phyloP scores from a whole-genome alignment of 2,329 filamentous ascomycete species.

The Dactylellina parvicollis region DNA sequence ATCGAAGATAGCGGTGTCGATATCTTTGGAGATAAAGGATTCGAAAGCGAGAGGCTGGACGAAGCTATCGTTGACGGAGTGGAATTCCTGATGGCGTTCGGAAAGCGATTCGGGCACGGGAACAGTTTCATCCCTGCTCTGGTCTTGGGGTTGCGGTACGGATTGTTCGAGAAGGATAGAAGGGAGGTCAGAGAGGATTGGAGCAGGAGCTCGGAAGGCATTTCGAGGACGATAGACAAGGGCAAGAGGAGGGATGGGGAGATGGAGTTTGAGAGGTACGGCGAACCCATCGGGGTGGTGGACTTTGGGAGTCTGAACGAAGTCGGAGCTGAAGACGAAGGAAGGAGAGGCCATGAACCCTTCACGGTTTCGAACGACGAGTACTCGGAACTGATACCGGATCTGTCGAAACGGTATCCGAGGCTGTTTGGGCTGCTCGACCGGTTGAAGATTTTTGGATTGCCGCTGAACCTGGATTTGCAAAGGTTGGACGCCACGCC shows the following conservation, averaged over 20 bases:
- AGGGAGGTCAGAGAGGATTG: background rate
- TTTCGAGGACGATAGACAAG: background rate
- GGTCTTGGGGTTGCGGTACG: constrained; percentile 25
- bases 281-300: no score
- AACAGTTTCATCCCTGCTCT: constrained; percentile 19
- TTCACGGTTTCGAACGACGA: constrained; percentile 13
- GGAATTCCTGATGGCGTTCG: constrained; percentile 7
- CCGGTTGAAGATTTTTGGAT: background rate
- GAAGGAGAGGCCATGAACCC: background rate
- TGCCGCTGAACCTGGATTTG: constrained; percentile 22
- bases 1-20: background rate
- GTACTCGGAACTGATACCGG: constrained; percentile 17
- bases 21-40: background rate
- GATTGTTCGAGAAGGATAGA: constrained; percentile 14
- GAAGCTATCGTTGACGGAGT: background rate
- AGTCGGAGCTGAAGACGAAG: no score
- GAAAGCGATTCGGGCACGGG: constrained; percentile 9
- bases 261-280: background rate
- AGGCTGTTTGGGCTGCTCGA: constrained; percentile 3
- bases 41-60: background rate
- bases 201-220: background rate
- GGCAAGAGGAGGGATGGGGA: background rate
- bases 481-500: background rate
- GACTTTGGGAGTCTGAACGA: no score
- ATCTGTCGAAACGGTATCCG: background rate